These are phyloP conservation scores for Apodospora peruviana DNA, from an alignment of 495 filamentous ascomycete species.

Conservation along the genomic window DNA sequence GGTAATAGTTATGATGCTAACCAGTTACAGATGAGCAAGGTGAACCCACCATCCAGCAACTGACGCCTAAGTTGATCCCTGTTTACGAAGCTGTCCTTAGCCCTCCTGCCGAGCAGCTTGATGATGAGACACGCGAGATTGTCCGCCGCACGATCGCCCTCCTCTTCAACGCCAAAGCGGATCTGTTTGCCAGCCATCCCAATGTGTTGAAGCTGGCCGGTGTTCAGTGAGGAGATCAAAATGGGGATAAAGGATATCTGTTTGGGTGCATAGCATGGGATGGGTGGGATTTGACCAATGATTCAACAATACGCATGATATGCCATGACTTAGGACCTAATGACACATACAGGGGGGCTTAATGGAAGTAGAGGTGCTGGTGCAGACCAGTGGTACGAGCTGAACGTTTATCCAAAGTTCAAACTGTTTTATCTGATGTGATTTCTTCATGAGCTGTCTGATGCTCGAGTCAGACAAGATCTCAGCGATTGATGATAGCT, in stretches of 20 bases:
- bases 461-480: too few species aligned
- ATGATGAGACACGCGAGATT: slow-evolving; percentile 63
- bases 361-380: neutral
- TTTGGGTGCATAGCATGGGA: slow-evolving; percentile 17
- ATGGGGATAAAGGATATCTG: neutral
- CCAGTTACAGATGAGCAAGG: slow-evolving; percentile 58
- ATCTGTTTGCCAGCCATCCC: slow-evolving; percentile 24
- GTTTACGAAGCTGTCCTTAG: slow-evolving; percentile 76
- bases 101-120: slow-evolving; percentile 77
- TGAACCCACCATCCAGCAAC: slow-evolving; percentile 64
- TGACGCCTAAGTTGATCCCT: slow-evolving; percentile 73
- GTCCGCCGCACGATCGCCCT: slow-evolving; percentile 20
- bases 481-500: too few species aligned
- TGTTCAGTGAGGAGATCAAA: slow-evolving; percentile 7
- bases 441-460: too few species aligned
- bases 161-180: slow-evolving; percentile 24
- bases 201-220: slow-evolving; percentile 27
- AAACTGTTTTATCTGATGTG: too few species aligned
- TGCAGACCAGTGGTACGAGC: neutral
- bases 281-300: slow-evolving; percentile 10
- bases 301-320: slow-evolving; percentile 17
- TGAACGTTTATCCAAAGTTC: neutral
- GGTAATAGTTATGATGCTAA: too few species aligned
- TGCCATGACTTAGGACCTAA: slow-evolving; percentile 20
- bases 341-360: slow-evolving; percentile 2